Evolutionary conservation across 2,329 filamentous ascomycete genomes (phyloP), one percentile per base, ranked within the genome.

Genomic region (Pyricularia sp.): DNA sequence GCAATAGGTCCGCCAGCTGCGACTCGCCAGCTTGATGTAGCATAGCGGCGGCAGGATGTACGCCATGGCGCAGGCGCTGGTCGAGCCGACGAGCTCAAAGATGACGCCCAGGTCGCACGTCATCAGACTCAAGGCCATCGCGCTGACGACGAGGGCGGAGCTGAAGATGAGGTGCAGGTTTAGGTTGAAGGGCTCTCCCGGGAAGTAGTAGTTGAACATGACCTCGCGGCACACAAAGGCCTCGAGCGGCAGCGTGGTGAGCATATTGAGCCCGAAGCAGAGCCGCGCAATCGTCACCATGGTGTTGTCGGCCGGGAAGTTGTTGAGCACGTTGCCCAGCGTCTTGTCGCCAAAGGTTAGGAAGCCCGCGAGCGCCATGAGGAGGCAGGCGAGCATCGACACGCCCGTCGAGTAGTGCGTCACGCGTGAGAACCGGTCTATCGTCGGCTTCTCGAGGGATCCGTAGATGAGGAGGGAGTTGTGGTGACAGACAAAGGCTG

Each of bases 391-490:
- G n/a, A 94, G 73, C 85, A 97, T 92, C 61, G 94, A 97, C 65
- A 97, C 88, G 72, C 85, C 87, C 0, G 95, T 97, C 55, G 92
- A 97, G 81, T 92, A 96, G 81, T 99, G 95, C 55, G 95, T 99
- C 58, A 99, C 94, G 69, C 85, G 88, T 55, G 93, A 85, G 81
- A 99, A 99, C 72, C 96, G 93, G 83, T 98, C 94, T 74, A 99
- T 91, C 0, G 95, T 99, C 1, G 95, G 95, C 67, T 92, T 97
- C 74, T 91, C 90, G 71, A 99, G 86, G 2, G 94, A 98, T 73
- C 94, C 94, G 80, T 99, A 99, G 77, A 99, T 99, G 69, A 99
- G 85, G 70, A 99, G 90, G 67, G 93, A 97, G 81, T 99, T 99
- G 82, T 99, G 95, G 77, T 99, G 88, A 78, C 88, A 90, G 72